Base-by-base conservation (phyloP, 805 yeast genomes). In the Starmerella powellii region DNA sequence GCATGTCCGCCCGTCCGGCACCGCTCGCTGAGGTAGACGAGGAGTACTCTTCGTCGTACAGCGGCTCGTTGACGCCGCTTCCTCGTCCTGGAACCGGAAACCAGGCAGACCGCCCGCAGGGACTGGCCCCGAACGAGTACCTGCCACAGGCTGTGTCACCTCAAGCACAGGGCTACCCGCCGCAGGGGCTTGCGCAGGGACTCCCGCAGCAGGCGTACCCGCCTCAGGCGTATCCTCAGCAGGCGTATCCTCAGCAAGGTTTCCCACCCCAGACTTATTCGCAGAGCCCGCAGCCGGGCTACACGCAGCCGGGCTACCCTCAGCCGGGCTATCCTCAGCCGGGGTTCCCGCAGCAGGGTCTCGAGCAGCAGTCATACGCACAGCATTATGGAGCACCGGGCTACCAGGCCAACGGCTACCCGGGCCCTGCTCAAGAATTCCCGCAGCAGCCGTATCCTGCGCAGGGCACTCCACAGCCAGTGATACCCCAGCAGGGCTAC, bases 291-390 rank as follows among this genome's bases (percentile, higher is more conserved):
- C 26, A 23, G 26, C 37, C 8, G 16, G 23, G 23, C 26, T 20
- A 18, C 15, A 6, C 26, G n/a, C 37, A 34, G 28, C 26, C 13
- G 10, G n/a, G 18, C 13, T 16, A 37, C 16, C 23, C 11, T 13
- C 32, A 30, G 20, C 10, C 4, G 11, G 26, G 34, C 33, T 37
- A 21, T 16, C 17, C 16, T 13, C 17, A 30, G 10, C 32, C 17
- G 4, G 10, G 20, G 30, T 8, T 18, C 20, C 30, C 17, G 8
- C 29, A 6, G 29, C 37, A 17, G 18, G 6, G 15, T 6, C 35
- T 20, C 30, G 20, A 20, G 55, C 48, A 15, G 39, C 46, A 20
- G 48, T 39, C 2, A 49, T 46, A 13, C 56, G 49, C 31, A 36
- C 50, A 30, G 53, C 49, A 15, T 27, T 42, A 20, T 46, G 41